phyloP scores from a whole-genome alignment of 768 basidiomycete genomes.

The Mycena floridula region DNA sequence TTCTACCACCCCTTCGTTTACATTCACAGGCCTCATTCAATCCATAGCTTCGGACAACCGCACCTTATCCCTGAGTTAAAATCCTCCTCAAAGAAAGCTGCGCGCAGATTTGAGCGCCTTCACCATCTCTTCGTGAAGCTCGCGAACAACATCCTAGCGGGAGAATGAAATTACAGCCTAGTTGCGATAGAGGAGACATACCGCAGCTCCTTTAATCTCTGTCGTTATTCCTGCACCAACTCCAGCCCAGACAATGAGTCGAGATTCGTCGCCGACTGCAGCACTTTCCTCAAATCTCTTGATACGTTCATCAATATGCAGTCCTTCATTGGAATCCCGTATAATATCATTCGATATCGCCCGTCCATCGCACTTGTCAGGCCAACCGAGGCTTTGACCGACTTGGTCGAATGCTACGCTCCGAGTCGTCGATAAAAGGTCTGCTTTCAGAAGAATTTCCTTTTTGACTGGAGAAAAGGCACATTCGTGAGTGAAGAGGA shows the following conservation, averaged over 20 bases:
- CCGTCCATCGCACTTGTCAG: constrained; percentile 36
- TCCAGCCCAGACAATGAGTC: constrained; percentile 37
- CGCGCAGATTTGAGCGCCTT: neutral
- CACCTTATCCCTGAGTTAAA: too few species aligned
- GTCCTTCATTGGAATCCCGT: constrained; percentile 22
- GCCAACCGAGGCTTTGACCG: constrained; percentile 35
- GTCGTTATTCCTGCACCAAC: constrained; percentile 28
- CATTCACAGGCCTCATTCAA: constrained; percentile 27
- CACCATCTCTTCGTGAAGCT: neutral
- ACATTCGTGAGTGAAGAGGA: constrained; percentile 39
- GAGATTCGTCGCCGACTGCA: constrained; percentile 20
- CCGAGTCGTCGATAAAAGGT: constrained; percentile 26
- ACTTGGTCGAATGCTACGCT: constrained; percentile 36
- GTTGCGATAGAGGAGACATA: constrained; percentile 9
- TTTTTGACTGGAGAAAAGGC: constrained; percentile 32
- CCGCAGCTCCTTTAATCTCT: constrained; percentile 23
- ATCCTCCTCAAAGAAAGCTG: neutral
- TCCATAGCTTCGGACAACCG: constrained; percentile 44
- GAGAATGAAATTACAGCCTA: neutral
- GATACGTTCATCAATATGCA: constrained; percentile 24
- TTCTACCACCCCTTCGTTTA: too few species aligned
- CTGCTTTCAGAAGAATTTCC: constrained; percentile 26
- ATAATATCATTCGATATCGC: constrained; percentile 33
- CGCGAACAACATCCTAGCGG: neutral
- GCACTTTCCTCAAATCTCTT: constrained; percentile 21